Evolutionary conservation across 495 filamentous ascomycete species (phyloP).

Genomic region (Corynascus novoguineensis): DNA sequence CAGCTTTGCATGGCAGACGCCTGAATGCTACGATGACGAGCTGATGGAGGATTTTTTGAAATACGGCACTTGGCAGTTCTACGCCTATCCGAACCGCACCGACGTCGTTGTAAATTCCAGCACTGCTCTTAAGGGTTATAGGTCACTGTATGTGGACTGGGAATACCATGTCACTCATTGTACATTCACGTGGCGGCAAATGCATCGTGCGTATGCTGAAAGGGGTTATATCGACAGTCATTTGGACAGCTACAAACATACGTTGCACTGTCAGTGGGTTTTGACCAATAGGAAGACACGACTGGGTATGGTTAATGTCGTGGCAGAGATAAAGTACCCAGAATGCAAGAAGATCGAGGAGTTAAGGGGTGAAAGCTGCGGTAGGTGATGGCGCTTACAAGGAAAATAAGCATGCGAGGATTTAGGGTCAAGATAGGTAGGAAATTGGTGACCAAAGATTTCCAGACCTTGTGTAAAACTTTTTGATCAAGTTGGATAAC

Average conservation of each 20-base stretch:
- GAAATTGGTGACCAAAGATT: too few relatives aligned
- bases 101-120: neutral
- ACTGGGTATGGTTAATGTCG: slow-evolving; percentile 6
- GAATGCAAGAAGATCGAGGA: slow-evolving; percentile 3
- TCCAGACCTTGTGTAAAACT: too few relatives aligned
- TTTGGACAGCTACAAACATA: slow-evolving; percentile 13
- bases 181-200: slow-evolving; percentile 33
- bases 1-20: slow-evolving; percentile 27
- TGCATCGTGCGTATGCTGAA: slow-evolving; percentile 25
- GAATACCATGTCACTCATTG: slow-evolving; percentile 34
- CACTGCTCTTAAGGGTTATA: slow-evolving; percentile 1
- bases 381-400: too few relatives aligned
- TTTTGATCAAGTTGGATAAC: too few relatives aligned
- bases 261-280: slow-evolving; percentile 13
- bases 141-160: slow-evolving; percentile 29
- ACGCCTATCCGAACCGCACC: slow-evolving; percentile 6
- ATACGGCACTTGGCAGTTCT: slow-evolving; percentile 15
- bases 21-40: slow-evolving; percentile 27
- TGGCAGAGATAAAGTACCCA: slow-evolving; percentile 10
- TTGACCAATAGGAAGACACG: neutral
- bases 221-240: slow-evolving; percentile 12
- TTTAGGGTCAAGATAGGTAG: too few relatives aligned
- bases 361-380: neutral
- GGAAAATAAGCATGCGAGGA: too few relatives aligned
- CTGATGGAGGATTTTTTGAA: slow-evolving; percentile 11